phyloP scores from a whole-genome alignment of 495 filamentous ascomycete species.

The Achaetomiella virescens region DNA sequence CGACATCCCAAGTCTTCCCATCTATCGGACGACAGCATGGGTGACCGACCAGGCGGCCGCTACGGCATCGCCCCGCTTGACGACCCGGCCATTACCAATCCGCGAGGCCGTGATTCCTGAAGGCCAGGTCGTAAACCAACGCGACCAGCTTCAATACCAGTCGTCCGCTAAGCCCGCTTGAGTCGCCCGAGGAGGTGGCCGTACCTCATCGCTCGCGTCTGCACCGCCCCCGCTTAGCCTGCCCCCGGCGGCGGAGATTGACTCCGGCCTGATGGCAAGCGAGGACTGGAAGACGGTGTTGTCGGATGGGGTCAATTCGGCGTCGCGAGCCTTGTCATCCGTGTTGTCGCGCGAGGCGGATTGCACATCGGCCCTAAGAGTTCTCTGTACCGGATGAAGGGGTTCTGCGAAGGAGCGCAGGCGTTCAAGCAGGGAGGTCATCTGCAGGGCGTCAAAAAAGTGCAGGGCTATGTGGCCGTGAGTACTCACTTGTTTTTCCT shows the following conservation, averaged over 20 bases:
- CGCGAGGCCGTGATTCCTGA: not conserved
- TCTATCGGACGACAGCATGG: not conserved
- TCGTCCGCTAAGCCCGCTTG: not conserved
- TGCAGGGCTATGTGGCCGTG: slow-evolving; percentile 13
- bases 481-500: not conserved
- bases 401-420: slow-evolving; percentile 38
- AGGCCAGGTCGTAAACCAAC: not conserved
- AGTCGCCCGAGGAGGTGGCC: not conserved
- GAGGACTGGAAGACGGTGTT: not conserved
- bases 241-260: not conserved
- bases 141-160: not conserved
- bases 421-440: slow-evolving; percentile 21
- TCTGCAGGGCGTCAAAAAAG: slow-evolving; percentile 34
- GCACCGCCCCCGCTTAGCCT: not conserved
- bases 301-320: not conserved
- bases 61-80: not conserved
- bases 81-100: not conserved
- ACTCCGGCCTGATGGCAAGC: not conserved
- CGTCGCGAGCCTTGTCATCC: not conserved
- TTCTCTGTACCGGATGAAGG: slow-evolving; percentile 37
- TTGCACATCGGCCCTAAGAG: slow-evolving; percentile 29
- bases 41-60: not conserved
- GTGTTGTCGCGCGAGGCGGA: slow-evolving; percentile 18
- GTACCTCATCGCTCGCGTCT: not conserved
- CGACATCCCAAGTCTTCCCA: not conserved